Conservation (phyloP, 2,329 filamentous ascomycete species). For the Fusarium fracticaudum region DNA sequence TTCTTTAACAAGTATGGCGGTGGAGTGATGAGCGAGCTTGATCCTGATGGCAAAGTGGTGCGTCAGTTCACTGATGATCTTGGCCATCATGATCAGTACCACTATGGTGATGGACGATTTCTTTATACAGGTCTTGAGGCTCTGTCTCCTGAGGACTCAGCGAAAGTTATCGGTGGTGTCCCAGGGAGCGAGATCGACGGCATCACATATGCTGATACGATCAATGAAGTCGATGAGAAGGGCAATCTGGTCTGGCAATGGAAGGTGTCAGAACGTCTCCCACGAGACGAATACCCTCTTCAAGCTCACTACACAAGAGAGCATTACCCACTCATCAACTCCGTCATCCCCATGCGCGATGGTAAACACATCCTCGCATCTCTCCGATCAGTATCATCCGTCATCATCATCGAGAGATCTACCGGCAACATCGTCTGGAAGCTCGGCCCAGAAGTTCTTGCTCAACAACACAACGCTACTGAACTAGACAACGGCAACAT, state of each 20-base stretch:
- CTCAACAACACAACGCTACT: slow-evolving; percentile 46
- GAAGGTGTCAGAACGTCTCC: slow-evolving; percentile 43
- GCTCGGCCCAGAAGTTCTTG: slow-evolving; percentile 34
- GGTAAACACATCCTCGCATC: slow-evolving; percentile 44
- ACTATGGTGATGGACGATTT: slow-evolving; percentile 42
- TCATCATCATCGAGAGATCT: slow-evolving; percentile 41
- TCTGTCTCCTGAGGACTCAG: slow-evolving; percentile 39
- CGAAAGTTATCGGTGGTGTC: slow-evolving; percentile 42
- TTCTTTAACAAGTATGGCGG: slow-evolving; percentile 47
- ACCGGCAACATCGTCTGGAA: slow-evolving; percentile 45
- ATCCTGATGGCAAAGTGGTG: slow-evolving; percentile 36
- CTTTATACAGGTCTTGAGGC: slow-evolving; percentile 44
- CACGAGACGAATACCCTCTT: slow-evolving; percentile 41
- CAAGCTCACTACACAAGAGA: slow-evolving; percentile 45
- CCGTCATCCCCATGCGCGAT: slow-evolving; percentile 42
- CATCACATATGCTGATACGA: slow-evolving; percentile 44
- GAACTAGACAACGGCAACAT: slow-evolving; percentile 46
- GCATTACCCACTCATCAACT: slow-evolving; percentile 47
- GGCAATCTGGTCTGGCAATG: slow-evolving; percentile 43
- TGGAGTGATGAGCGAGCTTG: slow-evolving; percentile 45
- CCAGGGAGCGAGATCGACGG: slow-evolving; percentile 39
- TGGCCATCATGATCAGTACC: slow-evolving; percentile 45
- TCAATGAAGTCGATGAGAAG: slow-evolving; percentile 42
- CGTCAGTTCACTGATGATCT: slow-evolving; percentile 42
- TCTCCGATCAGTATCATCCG: slow-evolving; percentile 42